Evolutionary conservation across 2,329 filamentous ascomycete genomes (phyloP).

Genomic region (Sporothrix mexicana): DNA sequence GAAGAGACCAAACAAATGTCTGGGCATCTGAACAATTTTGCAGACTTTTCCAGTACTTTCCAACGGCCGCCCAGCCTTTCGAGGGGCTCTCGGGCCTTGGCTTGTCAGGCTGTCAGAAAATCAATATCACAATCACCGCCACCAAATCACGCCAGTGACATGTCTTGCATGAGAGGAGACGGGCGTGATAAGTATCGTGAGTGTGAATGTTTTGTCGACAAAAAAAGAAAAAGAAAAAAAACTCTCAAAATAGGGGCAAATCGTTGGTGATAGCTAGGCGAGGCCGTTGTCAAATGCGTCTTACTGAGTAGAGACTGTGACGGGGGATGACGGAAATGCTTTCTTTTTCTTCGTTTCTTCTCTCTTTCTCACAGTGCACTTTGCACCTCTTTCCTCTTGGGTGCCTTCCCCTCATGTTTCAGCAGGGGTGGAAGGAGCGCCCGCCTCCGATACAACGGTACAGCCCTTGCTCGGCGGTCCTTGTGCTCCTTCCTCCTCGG

Average conservation of each 20-base stretch:
- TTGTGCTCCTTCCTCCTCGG: too few relatives aligned
- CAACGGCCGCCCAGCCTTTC: not conserved
- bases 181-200: too few relatives aligned
- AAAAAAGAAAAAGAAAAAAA: too few relatives aligned
- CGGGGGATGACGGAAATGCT: not conserved
- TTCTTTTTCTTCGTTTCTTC: not conserved
- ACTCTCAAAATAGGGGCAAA: not conserved
- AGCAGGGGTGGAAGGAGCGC: not conserved
- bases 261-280: not conserved
- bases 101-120: too few relatives aligned
- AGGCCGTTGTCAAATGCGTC: not conserved
- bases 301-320: not conserved
- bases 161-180: not conserved
- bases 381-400: not conserved
- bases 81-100: too few relatives aligned
- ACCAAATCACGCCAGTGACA: constrained; percentile 14
- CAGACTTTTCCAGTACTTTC: not conserved
- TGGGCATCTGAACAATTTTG: not conserved
- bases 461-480: not conserved
- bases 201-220: too few relatives aligned
- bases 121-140: not conserved
- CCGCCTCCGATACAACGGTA: constrained; percentile 26
- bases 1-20: not conserved
- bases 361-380: not conserved
- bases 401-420: constrained; percentile 7